These are phyloP conservation scores for Meredithiella fracta DNA, from an alignment of 2,329 filamentous ascomycete species.

Conservation along the genomic window DNA sequence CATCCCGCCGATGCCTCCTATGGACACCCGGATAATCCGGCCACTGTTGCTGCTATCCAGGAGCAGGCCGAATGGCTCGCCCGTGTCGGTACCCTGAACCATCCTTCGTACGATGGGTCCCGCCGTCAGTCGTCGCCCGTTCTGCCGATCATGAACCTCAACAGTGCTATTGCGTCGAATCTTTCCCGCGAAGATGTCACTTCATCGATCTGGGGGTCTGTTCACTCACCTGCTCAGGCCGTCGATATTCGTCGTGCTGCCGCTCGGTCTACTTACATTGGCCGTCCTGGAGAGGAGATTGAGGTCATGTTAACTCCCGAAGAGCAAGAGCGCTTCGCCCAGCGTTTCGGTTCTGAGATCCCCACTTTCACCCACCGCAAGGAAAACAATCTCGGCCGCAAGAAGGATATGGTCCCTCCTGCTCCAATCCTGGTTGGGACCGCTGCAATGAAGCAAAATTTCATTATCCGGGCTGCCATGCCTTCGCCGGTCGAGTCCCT, in stretches of 20 bases:
- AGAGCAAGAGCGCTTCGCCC: constrained; percentile 29
- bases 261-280: constrained; percentile 4
- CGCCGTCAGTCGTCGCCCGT: constrained; percentile 36
- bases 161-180: constrained; percentile 16
- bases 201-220: constrained; percentile 30
- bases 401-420: constrained; percentile 33
- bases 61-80: constrained; percentile 9
- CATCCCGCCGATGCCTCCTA: constrained; percentile 20
- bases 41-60: constrained; percentile 20
- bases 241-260: constrained; percentile 26
- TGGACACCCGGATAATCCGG: constrained; percentile 16
- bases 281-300: background rate
- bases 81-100: constrained; percentile 13
- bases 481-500: constrained; percentile 38
- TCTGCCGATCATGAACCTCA: constrained; percentile 25
- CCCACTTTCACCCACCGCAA: constrained; percentile 42
- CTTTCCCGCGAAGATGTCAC: constrained; percentile 23
- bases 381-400: constrained; percentile 28
- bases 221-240: constrained; percentile 32
- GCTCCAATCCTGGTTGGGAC: constrained; percentile 35
- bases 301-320: background rate
- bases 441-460: constrained; percentile 24
- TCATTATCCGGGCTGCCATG: constrained; percentile 31
- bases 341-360: constrained; percentile 37
- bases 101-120: constrained; percentile 17